Conservation (phyloP, 2,329 filamentous ascomycete species). For the Colletotrichum caudatum region DNA sequence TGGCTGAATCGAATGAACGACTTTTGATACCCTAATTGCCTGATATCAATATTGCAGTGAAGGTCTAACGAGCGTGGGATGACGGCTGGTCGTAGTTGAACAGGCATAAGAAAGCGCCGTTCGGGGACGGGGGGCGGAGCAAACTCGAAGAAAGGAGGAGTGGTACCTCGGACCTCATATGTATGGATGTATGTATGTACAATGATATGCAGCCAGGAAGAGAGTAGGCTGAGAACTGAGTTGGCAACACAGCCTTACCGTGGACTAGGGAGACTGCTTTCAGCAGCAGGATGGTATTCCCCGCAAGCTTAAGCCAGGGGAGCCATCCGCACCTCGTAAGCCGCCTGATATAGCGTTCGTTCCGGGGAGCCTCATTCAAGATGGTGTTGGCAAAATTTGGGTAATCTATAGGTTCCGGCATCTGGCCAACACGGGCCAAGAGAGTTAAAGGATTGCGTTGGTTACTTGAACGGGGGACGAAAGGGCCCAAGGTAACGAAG, state of each 20-base stretch:
- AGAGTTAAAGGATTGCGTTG: background rate
- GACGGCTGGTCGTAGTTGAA: constrained; percentile 15
- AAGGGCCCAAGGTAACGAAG: constrained; percentile 15
- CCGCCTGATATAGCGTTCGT: constrained; percentile 4
- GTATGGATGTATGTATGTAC: constrained; percentile 38
- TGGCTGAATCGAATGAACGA: constrained; percentile 20
- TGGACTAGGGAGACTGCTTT: constrained; percentile 6
- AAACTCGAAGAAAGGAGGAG: constrained; percentile 16
- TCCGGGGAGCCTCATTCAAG: constrained; percentile 24
- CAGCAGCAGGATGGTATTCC: constrained; percentile 20
- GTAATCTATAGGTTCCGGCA: constrained; percentile 14
- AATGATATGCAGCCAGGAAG: constrained; percentile 17
- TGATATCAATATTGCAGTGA: constrained; percentile 22
- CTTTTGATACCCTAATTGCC: constrained; percentile 13
- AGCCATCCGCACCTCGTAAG: constrained; percentile 29
- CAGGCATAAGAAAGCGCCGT: constrained; percentile 24
- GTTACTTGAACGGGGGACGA: constrained; percentile 5
- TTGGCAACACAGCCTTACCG: constrained; percentile 35
- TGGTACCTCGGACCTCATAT: constrained; percentile 36
- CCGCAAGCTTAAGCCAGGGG: constrained; percentile 23
- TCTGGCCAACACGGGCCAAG: background rate
- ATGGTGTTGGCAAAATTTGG: constrained; percentile 28
- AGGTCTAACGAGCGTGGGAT: constrained; percentile 36
- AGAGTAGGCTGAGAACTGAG: constrained; percentile 34
- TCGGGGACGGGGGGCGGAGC: constrained; percentile 20